Conservation (phyloP, 2,329 filamentous ascomycete genomes). For the Corynespora cassiicola region DNA sequence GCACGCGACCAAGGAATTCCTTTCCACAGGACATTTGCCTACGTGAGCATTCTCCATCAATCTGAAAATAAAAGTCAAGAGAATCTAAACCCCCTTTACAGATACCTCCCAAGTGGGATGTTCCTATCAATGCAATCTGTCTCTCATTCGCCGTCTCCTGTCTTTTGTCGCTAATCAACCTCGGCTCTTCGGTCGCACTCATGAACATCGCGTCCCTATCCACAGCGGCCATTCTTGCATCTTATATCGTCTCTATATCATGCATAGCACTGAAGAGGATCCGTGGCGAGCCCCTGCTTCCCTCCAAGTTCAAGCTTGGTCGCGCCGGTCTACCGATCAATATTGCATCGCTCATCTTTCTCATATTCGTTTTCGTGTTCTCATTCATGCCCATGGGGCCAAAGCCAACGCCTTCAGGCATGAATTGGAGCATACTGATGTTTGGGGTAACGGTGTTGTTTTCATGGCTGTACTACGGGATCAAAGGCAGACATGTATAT, state of each 20-base stretch:
- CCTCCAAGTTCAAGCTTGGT: conserved; percentile 54
- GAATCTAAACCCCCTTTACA: too few relatives aligned
- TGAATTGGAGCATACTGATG: conserved; percentile 55
- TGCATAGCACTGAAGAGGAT: conserved; percentile 53
- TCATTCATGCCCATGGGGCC: conserved; percentile 47
- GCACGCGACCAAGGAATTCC: conserved; percentile 36
- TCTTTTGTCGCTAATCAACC: conserved; percentile 55
- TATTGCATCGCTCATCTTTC: conserved; percentile 44
- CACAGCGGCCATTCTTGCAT: conserved; percentile 17
- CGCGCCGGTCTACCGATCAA: conserved; percentile 51
- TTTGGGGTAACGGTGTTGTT: conserved; percentile 50
- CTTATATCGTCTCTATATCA: conserved; percentile 49
- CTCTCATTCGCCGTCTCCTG: conserved; percentile 48
- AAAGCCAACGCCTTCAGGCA: conserved; percentile 28
- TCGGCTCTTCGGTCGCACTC: conserved; percentile 46
- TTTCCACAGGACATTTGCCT: too few relatives aligned
- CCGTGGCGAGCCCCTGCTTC: conserved; percentile 49
- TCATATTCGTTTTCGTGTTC: conserved; percentile 48
- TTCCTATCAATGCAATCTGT: conserved; percentile 53
- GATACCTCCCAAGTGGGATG: conserved; percentile 12
- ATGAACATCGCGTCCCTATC: conserved; percentile 21
- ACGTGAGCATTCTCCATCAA: too few relatives aligned
- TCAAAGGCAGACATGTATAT: conserved; percentile 47
- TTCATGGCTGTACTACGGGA: conserved; percentile 48
- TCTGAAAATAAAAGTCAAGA: too few relatives aligned